Base-by-base conservation (phyloP, 257 asterid genomes). In the Solanum sejunctum region DNA sequence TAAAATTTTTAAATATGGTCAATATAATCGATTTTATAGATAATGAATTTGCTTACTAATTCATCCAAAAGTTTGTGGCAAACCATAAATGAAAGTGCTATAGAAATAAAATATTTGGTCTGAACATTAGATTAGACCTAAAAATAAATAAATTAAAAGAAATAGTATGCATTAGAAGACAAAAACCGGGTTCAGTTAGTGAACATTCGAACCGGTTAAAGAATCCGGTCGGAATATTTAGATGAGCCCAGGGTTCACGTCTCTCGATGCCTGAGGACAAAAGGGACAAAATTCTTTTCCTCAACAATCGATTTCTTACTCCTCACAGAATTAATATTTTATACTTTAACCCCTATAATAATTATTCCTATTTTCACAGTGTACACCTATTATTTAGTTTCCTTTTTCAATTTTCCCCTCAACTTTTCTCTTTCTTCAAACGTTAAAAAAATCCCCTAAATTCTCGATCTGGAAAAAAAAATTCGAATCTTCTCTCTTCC, bases 241-340 rank as follows among this genome's bases (percentile, higher is more conserved):
- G 85, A 79, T 83, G 85, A 85, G 56, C 85, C 86, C 67, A 85
- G 63, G 36, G 54, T 78, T 88, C 90, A 88, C 88, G 90, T 79
- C 66, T 85, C 86, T 82, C 88, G 58, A 85, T 79, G 63, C 81
- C 23, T 83, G 66, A 58, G 32, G 15, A 58, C 66, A 56, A 56
- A 56, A 18, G 63, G 77, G 58, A 70, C 80, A 83, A 84, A 88
- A 85, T 88, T 85, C 85, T 75, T 85, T 88, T 81, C 87, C 83
- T 79, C 85, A 9, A 51, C 28, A 32, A 57, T 66, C 54, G 20
- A 75, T 54, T 49, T 70, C 82, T 60, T 57, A 39, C 47, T 28
- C 28, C 39, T 32, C 12, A 8, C 3, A 81, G 8, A 60, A 21
- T 41, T 15, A 72, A 11, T 72, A 75, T 26, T 84, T 71, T n/a